Conservation (phyloP, 805 yeast genomes). For the Suhomyces sp. region DNA sequence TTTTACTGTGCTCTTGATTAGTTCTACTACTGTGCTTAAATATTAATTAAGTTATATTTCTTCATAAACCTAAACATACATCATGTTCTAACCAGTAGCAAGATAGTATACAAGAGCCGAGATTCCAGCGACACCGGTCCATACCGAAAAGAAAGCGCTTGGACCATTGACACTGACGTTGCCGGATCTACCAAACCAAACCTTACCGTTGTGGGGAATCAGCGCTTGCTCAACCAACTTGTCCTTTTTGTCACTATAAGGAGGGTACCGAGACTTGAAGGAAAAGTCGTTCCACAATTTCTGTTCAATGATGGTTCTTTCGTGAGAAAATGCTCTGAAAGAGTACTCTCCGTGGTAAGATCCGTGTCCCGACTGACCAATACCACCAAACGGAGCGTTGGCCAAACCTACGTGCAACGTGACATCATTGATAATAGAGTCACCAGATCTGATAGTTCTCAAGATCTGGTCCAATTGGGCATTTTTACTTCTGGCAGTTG, state of each 20-base stretch:
- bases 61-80: too few relatives aligned
- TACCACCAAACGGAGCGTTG: constrained; percentile 86
- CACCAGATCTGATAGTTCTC: constrained; percentile 66
- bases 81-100: too few relatives aligned
- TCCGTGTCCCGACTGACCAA: constrained; percentile 83
- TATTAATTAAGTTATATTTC: too few relatives aligned
- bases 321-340: constrained; percentile 65
- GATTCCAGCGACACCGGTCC: constrained; percentile 32
- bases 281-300: constrained; percentile 62
- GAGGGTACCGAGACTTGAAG: constrained; percentile 65
- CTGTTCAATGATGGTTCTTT: constrained; percentile 63
- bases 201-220: constrained; percentile 28
- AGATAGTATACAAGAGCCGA: constrained; percentile 23
- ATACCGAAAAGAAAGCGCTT: constrained; percentile 25
- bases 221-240: constrained; percentile 23
- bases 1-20: too few relatives aligned
- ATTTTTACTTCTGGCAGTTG: constrained; percentile 46
- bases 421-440: constrained; percentile 65
- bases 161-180: constrained; percentile 37
- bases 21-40: too few relatives aligned
- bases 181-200: constrained; percentile 40
- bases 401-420: constrained; percentile 65
- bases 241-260: constrained; percentile 42
- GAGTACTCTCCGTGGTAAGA: constrained; percentile 75
- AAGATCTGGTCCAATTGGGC: constrained; percentile 43